phyloP scores from a whole-genome alignment of 768 basidiomycete genomes.

The Daedalea quercina region DNA sequence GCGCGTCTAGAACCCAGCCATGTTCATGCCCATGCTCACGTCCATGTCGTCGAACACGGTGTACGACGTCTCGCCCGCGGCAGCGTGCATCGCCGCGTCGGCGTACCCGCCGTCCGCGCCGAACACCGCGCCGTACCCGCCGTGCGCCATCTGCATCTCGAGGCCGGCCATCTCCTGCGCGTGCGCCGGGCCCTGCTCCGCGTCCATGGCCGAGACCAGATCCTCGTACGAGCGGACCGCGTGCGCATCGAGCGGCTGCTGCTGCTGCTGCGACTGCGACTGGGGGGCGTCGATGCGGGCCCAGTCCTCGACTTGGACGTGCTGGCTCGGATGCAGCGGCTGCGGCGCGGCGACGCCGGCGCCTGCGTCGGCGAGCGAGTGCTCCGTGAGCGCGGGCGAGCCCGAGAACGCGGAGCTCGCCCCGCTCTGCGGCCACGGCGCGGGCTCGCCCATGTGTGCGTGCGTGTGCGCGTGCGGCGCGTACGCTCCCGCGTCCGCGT shows the following conservation, averaged over 20 bases:
- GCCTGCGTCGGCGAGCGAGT: background rate
- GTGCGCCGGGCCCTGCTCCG: background rate
- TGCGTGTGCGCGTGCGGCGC: constrained; percentile 8
- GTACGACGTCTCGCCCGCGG: background rate
- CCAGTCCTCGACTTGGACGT: background rate
- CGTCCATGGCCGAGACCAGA: background rate
- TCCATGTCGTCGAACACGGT: background rate
- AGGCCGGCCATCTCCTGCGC: background rate
- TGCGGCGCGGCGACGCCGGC: background rate
- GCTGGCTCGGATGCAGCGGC: background rate
- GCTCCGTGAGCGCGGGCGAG: constrained; percentile 30
- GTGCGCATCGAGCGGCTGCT: background rate
- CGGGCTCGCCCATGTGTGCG: constrained; percentile 7
- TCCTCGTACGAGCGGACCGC: background rate
- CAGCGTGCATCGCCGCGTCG: background rate
- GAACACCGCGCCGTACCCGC: background rate
- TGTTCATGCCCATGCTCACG: background rate
- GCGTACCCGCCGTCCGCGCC: background rate
- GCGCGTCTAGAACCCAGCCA: background rate
- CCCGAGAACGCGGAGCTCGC: constrained; percentile 39
- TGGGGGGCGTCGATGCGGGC: background rate
- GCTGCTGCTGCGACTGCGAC: background rate
- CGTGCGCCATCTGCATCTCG: background rate
- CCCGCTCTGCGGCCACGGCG: constrained; percentile 21
- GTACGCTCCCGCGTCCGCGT: constrained; percentile 3